Base-by-base conservation (phyloP, 495 filamentous ascomycete species). In the Pyrenula massariospora region DNA sequence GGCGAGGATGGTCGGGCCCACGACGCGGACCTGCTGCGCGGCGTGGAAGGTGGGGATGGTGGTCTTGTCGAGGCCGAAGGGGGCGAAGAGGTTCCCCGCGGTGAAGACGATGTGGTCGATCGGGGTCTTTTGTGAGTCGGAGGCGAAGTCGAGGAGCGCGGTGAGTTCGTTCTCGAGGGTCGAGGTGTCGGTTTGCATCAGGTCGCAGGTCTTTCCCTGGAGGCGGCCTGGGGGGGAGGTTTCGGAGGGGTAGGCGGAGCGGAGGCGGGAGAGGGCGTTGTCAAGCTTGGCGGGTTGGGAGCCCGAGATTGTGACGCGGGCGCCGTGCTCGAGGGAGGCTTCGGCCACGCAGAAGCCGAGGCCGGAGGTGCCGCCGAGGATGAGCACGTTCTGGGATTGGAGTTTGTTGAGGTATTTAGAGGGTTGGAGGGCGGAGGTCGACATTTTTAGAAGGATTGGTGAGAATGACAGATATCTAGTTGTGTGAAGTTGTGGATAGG, bases 101-200 rank as follows among this genome's bases (percentile, higher is more conserved):
- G 83, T 86, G 69, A 71, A 79, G 56, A 83, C 76, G 22, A 87
- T 71, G 59, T 87, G 85, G 65, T 87, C 72, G 55, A 87, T 42
- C 8, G 5, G 8, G 31, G 15, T 42, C 31, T 42, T 42, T 5
- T 42, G 8, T 5, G 31, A 15, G 15, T 5, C 5, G 31, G 31
- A 42, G 31, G 31, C 31, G 15, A 42, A 42, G 31, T 42, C 31
- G 31, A 42, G 31, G 8, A 42, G 15, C 31, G 31, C 31, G 31
- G 31, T 42, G 5, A 42, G 31, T 15, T 42, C 31, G 5, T 42
- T 42, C 31, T 42, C 31, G 31, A 42, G 31, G 15, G 31, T 42
- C 8, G 31, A 42, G 31, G 31, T 42, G 31, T 42, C 31, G 31
- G 31, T 42, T 42, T 42, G 31, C 15, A 42, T 8, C 8, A 42